Conservation (phyloP, 2,329 filamentous ascomycete species). For the Epichloe brachyelytri region DNA sequence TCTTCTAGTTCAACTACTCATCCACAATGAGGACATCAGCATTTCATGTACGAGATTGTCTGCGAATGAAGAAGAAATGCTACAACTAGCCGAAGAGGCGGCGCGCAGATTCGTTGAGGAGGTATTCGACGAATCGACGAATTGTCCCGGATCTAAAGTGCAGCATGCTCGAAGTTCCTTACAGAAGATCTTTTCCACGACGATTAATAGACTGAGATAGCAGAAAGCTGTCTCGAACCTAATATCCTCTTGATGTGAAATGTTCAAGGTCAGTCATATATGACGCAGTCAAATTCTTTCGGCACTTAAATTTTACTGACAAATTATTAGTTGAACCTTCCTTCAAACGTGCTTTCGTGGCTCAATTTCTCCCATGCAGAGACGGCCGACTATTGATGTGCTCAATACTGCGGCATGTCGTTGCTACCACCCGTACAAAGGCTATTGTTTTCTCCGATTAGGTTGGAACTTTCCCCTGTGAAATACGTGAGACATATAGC, state of each 20-base stretch:
- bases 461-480: no score
- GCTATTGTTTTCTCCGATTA: no score
- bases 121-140: constrained; percentile 7
- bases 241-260: background rate
- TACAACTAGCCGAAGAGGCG: constrained; percentile 53
- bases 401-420: no score
- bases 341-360: no score
- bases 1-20: constrained; percentile 53
- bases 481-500: no score
- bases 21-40: constrained; percentile 63
- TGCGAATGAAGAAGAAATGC: constrained; percentile 45
- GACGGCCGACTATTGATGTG: no score
- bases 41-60: constrained; percentile 58
- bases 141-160: constrained; percentile 2
- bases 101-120: constrained; percentile 43
- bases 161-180: constrained; percentile 8
- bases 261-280: background rate
- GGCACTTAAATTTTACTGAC: background rate
- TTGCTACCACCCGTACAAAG: no score
- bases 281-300: background rate
- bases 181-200: background rate
- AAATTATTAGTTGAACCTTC: background rate
- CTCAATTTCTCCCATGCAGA: no score
- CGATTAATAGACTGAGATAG: background rate
- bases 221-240: background rate